Base-by-base conservation (phyloP, 2,329 filamentous ascomycete genomes). In the Scedosporium apiospermum region DNA sequence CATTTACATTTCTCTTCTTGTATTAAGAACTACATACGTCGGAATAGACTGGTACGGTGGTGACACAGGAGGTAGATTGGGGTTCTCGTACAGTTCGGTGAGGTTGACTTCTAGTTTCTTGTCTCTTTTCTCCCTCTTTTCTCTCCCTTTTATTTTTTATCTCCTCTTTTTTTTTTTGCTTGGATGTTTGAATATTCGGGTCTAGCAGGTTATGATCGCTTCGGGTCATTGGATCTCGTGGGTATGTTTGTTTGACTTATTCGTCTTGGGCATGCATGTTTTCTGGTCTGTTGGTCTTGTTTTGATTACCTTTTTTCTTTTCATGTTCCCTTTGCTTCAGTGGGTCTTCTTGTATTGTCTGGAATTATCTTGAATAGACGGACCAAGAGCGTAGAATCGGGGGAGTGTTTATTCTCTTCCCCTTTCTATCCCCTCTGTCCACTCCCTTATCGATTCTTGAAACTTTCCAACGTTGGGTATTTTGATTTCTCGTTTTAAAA, bases 41-140 rank as follows among this genome's bases (percentile, higher is more conserved):
- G 49, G 23, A 42, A 57, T 44, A 57, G 34, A 57, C 14, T 27
- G 38, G 49, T 41, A 49, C 21, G 46, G 26, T 51, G 34, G 51
- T 38, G n/a, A 26, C 34, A 62, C 18, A 23, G 49, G 60, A 62
- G 57, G 60, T 51, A 53, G 30, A 62, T 38, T 27, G 46, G 44
- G 42, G 34, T 26, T 51, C 26, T 21, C n/a, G 7, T 38, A 55
- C 57, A 18, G n/a, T 18, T 57, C 27, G 60, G 51, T n/a, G 55
- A 57, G 60, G 30, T 30, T n/a, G 18, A 53, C 30, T 38, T 16
- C 14, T 34, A 23, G 38, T 49, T 61, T 55, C 10, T 53, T 61
- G 26, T 23, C 21, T 30, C 34, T 23, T 61, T 53, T 55, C 2
- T 7, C 21, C 21, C 10, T 6, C 10, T 38, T 4, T 14, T 9